A percentile compares a stretch with the other conserved stretches of the same genome.
phyloP scores from a whole-genome alignment of 2,329 filamentous ascomycete genomes.

The Pestalotiopsis sp. region DNA sequence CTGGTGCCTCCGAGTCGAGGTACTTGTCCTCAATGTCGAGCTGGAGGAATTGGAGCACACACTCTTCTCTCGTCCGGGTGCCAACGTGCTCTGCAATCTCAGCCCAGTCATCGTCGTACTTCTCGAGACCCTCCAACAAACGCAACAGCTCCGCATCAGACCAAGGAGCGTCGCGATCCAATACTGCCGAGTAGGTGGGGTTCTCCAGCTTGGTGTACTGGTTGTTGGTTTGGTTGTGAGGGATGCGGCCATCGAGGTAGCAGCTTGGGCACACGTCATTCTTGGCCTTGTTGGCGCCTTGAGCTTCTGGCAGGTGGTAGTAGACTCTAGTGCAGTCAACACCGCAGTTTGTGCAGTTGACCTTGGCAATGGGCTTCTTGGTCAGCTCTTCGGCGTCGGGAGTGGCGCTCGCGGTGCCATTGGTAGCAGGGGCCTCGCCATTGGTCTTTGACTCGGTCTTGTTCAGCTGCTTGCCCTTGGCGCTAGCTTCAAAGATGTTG shows the following conservation, averaged over 20 bases:
- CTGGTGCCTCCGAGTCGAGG: conserved; percentile 71
- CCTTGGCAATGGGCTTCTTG: conserved; percentile 67
- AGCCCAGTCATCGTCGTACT: conserved; percentile 95
- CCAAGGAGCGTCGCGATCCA: conserved; percentile 87
- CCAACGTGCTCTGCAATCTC: conserved; percentile 90
- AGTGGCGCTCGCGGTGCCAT: conserved; percentile 58
- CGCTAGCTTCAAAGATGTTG: conserved; percentile 92
- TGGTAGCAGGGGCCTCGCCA: conserved; percentile 69
- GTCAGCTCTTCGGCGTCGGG: conserved; percentile 56
- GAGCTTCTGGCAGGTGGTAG: conserved; percentile 62
- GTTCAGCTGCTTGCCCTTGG: conserved; percentile 73
- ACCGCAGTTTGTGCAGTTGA: conserved; percentile 89
- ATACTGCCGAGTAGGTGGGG: conserved; percentile 74
- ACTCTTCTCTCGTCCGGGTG: conserved; percentile 91
- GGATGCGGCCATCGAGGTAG: conserved; percentile 82
- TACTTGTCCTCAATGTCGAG: conserved; percentile 98
- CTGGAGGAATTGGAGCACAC: conserved; percentile 93
- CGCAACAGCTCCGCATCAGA: conserved; percentile 87
- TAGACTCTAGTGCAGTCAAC: conserved; percentile 78
- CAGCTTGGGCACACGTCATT: conserved; percentile 92
- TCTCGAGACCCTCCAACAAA: conserved; percentile 86
- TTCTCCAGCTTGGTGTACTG: conserved; percentile 93
- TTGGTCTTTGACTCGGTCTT: conserved; percentile 74
- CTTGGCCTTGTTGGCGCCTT: conserved; percentile 64
- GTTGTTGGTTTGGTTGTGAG: conserved; percentile 73